A percentile compares a stretch with the other conserved stretches of the same genome.
Conservation (phyloP, 768 basidiomycete species). For the Pisolithus marmoratus region DNA sequence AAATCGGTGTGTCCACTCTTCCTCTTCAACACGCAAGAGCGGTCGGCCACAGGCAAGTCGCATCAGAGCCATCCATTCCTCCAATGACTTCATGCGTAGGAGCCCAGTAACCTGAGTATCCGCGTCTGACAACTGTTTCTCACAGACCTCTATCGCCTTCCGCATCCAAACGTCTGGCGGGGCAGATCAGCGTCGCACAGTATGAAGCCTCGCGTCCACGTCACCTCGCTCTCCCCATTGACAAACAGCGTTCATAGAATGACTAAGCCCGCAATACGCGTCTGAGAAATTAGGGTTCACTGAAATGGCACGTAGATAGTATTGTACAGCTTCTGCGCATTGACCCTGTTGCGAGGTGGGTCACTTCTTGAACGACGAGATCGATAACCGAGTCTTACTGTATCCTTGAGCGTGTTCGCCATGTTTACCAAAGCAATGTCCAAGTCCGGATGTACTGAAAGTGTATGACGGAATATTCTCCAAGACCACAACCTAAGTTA, state of each 20-base stretch:
- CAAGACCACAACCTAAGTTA: background rate
- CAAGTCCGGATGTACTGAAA: conserved; percentile 38
- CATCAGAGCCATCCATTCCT: conserved; percentile 35
- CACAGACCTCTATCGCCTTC: conserved; percentile 31
- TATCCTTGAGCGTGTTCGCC: conserved; percentile 46
- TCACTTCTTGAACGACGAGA: background rate
- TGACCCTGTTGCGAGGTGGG: conserved; percentile 26
- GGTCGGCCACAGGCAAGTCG: conserved; percentile 20
- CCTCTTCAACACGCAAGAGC: conserved; percentile 20
- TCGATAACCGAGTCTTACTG: conserved; percentile 21
- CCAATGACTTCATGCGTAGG: conserved; percentile 21
- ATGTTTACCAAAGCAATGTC: conserved; percentile 49
- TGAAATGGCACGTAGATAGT: conserved; percentile 39
- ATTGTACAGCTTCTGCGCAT: conserved; percentile 38
- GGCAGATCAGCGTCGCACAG: conserved; percentile 3
- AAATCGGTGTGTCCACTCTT: conserved; percentile 29
- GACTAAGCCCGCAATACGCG: conserved; percentile 43
- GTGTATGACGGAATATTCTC: conserved; percentile 37
- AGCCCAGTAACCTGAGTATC: conserved; percentile 28
- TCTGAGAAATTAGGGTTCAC: conserved; percentile 41
- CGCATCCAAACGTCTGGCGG: conserved; percentile 30
- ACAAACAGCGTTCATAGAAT: conserved; percentile 41
- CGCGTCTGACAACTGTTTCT: conserved; percentile 30
- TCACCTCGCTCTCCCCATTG: conserved; percentile 38
- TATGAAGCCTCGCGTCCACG: conserved; percentile 10